phyloP scores from a whole-genome alignment of 768 basidiomycete species.

The Suillus plorans region DNA sequence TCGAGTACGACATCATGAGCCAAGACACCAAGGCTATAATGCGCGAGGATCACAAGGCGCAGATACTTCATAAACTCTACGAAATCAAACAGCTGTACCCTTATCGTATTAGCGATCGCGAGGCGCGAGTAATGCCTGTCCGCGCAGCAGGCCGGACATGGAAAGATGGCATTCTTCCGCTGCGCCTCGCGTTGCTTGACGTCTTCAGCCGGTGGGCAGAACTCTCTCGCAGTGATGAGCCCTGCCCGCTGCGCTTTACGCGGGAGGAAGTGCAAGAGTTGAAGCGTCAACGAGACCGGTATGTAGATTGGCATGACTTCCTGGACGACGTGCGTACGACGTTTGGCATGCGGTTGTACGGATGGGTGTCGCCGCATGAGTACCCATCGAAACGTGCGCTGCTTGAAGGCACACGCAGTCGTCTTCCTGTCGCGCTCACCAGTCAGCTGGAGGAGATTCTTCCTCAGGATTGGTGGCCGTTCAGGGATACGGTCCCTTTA shows the following conservation, averaged over 20 bases:
- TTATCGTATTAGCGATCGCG: slow-evolving; percentile 12
- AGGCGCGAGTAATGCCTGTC: slow-evolving; percentile 15
- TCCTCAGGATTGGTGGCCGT: slow-evolving; percentile 19
- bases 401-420: slow-evolving; percentile 12
- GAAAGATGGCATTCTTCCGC: slow-evolving; percentile 17
- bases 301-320: slow-evolving; percentile 18
- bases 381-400: slow-evolving; percentile 15
- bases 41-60: slow-evolving; percentile 13
- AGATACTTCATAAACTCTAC: slow-evolving; percentile 18
- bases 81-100: slow-evolving; percentile 18
- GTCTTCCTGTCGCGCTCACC: slow-evolving; percentile 14
- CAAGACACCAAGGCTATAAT: slow-evolving; percentile 9
- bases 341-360: slow-evolving; percentile 16
- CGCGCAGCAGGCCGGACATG: slow-evolving; percentile 17
- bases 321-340: slow-evolving; percentile 13
- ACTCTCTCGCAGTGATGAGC: slow-evolving; percentile 11
- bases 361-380: slow-evolving; percentile 17
- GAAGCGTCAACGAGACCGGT: slow-evolving; percentile 14
- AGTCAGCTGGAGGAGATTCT: slow-evolving; percentile 14
- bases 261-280: slow-evolving; percentile 13
- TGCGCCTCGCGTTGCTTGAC: slow-evolving; percentile 16
- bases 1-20: slow-evolving; percentile 12
- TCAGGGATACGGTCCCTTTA: slow-evolving; percentile 14
- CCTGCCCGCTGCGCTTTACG: slow-evolving; percentile 16
- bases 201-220: slow-evolving; percentile 12